These are phyloP conservation scores for Exophiala sideris DNA, from an alignment of 2,329 filamentous ascomycete genomes.

Conservation along the genomic window DNA sequence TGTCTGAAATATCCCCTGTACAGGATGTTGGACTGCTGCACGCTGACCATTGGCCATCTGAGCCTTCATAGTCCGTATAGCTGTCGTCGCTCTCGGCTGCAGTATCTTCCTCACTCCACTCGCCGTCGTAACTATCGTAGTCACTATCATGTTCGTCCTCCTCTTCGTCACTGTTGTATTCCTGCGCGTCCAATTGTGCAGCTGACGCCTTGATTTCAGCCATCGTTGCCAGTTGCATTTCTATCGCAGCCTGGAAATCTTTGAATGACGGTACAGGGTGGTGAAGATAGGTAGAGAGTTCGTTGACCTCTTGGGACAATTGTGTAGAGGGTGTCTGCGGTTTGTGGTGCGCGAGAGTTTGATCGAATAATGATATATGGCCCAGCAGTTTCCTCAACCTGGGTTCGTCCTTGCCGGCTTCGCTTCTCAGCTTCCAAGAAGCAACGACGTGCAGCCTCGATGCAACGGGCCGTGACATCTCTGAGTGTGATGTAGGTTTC, in stretches of 20 bases:
- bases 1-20: not conserved
- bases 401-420: conserved; percentile 18
- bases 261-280: conserved; percentile 19
- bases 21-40: conserved; percentile 16
- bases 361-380: conserved; percentile 23
- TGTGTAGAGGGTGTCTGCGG: not conserved
- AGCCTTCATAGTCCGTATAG: conserved; percentile 20
- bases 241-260: conserved; percentile 23
- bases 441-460: conserved; percentile 18
- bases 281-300: conserved; percentile 12
- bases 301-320: not conserved
- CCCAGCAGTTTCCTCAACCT: conserved; percentile 20
- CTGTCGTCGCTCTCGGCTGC: conserved; percentile 20
- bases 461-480: conserved; percentile 6
- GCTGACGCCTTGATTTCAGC: conserved; percentile 6
- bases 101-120: conserved; percentile 16
- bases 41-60: conserved; percentile 11
- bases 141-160: conserved; percentile 6
- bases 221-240: conserved; percentile 16
- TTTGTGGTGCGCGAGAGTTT: conserved; percentile 1
- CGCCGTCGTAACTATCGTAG: conserved; percentile 14
- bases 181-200: not conserved
- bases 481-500: not conserved
- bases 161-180: conserved; percentile 2
- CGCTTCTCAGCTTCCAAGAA: conserved; percentile 20